These are phyloP conservation scores for Pelargonium australe DNA, from an alignment of 441 rosid genomes.

Conservation along the genomic window DNA sequence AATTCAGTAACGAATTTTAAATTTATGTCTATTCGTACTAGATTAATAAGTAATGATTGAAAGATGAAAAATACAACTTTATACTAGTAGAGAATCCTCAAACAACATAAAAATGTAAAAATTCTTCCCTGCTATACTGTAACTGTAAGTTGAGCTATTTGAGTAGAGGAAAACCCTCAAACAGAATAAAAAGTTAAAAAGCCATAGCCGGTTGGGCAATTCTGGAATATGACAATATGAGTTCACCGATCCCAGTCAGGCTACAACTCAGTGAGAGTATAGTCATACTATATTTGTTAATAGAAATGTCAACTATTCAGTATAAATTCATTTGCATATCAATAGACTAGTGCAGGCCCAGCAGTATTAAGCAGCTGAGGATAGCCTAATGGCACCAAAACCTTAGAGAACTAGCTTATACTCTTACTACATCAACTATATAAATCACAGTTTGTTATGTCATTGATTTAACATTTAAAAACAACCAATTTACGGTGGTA, in stretches of 20 bases:
- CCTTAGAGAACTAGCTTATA: neutral
- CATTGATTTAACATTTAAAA: too few relatives aligned
- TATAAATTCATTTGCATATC: too few relatives aligned
- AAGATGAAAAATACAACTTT: neutral
- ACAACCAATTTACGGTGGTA: too few relatives aligned
- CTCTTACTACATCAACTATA: neutral
- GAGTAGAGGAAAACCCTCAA: neutral
- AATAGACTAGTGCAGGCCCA: too few relatives aligned
- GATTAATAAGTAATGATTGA: neutral
- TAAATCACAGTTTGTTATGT: neutral
- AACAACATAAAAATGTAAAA: neutral
- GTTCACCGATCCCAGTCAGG: neutral
- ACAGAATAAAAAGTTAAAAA: neutral
- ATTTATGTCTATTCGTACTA: neutral
- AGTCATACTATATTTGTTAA: neutral
- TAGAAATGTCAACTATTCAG: neutral
- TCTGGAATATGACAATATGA: too few relatives aligned
- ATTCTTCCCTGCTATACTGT: neutral
- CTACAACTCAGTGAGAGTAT: neutral
- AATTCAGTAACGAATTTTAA: neutral
- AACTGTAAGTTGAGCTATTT: neutral
- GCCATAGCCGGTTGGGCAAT: too few relatives aligned
- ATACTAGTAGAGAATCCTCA: neutral
- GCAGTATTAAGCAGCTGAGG: too few relatives aligned
- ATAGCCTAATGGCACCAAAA: neutral